These are phyloP conservation scores for Entonaema liquescens DNA, from an alignment of 495 filamentous ascomycete genomes.

Conservation along the genomic window DNA sequence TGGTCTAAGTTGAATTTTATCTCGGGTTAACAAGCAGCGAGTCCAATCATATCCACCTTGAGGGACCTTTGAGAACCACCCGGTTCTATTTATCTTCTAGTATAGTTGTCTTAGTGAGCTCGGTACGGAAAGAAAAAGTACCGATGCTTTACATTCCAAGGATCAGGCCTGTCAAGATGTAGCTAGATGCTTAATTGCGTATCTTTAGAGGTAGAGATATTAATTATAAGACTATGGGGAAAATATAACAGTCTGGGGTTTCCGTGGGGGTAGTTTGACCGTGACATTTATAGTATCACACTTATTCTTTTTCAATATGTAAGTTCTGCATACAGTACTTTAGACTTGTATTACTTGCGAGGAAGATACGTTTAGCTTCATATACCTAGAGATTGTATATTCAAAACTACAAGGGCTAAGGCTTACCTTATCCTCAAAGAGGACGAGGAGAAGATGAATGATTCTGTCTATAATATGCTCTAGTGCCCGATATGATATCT, in stretches of 20 bases:
- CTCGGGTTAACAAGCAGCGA: slow-evolving; percentile 34
- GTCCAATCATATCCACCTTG: not conserved
- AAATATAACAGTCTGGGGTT: no score
- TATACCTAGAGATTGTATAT: no score
- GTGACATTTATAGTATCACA: no score
- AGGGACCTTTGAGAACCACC: not conserved
- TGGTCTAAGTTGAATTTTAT: slow-evolving; percentile 5
- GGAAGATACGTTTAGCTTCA: not conserved
- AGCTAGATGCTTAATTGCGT: no score
- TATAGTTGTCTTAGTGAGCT: not conserved
- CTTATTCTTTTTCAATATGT: no score
- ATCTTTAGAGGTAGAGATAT: no score
- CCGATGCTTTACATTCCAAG: not conserved
- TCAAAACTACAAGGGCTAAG: not conserved
- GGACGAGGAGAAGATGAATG: not conserved
- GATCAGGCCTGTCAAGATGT: not conserved
- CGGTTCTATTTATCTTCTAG: not conserved
- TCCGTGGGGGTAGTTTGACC: no score
- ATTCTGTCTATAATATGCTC: no score
- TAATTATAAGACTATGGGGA: not conserved
- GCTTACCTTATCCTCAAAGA: not conserved
- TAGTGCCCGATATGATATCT: no score
- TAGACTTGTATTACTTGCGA: not conserved
- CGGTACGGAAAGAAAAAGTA: not conserved
- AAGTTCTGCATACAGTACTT: no score